A percentile compares a stretch with the other conserved stretches of the same genome.
These are phyloP conservation scores for Pisolithus thermaeus DNA, from an alignment of 1,284 basidiomycete species.

Conservation along the genomic window DNA sequence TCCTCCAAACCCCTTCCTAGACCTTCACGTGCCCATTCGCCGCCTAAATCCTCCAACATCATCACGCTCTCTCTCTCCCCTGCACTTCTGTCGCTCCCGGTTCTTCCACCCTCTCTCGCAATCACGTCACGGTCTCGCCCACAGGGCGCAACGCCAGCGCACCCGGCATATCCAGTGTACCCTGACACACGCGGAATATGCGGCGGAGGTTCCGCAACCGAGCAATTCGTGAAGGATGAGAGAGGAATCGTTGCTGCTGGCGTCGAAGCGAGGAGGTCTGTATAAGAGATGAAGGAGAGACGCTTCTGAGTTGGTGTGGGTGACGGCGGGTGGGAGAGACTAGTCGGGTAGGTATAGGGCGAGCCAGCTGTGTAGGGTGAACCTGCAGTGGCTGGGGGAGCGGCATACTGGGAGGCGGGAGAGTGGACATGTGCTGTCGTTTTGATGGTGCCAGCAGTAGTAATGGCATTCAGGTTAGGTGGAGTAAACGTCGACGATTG, in stretches of 20 bases:
- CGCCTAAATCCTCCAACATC: conserved; percentile 54
- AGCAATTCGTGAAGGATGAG: conserved; percentile 60
- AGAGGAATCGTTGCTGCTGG: conserved; percentile 68
- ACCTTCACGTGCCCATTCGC: conserved; percentile 81
- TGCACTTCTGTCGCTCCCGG: background rate
- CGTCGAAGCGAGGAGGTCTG: conserved; percentile 73
- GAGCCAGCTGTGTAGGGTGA: conserved; percentile 22
- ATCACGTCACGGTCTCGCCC: background rate
- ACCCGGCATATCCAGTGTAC: conserved; percentile 18
- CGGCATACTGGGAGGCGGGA: background rate
- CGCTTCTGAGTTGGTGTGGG: conserved; percentile 55
- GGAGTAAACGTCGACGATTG: conserved; percentile 2
- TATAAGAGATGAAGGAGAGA: conserved; percentile 81
- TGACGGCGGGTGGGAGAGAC: conserved; percentile 47
- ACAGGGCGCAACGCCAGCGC: background rate
- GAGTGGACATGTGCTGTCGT: conserved; percentile 15
- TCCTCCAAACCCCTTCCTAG: conserved; percentile 77
- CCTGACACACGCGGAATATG: conserved; percentile 58
- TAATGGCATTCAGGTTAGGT: conserved; percentile 12
- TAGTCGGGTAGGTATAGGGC: conserved; percentile 18
- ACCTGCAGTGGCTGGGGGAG: conserved; percentile 18
- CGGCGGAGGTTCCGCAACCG: conserved; percentile 52
- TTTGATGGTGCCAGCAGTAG: conserved; percentile 14
- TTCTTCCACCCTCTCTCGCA: background rate
- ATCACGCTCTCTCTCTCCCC: conserved; percentile 36